phyloP scores from a whole-genome alignment of 208 protist genomes.

The Balamuthia mandrillaris region DNA sequence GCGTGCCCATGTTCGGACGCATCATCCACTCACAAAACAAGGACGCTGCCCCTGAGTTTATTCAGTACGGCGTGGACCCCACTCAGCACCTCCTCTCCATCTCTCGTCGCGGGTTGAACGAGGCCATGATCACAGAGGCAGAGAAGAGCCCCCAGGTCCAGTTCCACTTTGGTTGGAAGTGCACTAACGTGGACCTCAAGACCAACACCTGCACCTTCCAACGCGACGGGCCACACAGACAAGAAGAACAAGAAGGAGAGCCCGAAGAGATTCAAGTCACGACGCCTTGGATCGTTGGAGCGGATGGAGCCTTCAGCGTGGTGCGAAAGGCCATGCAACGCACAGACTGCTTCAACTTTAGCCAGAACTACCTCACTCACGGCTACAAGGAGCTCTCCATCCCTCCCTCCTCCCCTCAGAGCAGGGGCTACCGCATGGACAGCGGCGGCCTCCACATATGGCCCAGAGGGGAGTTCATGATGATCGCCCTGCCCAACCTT shows the following conservation, averaged over 20 bases:
- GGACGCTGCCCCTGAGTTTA: not conserved
- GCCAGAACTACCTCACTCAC: constrained; percentile 34
- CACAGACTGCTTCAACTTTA: constrained; percentile 20
- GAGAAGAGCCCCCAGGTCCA: not conserved
- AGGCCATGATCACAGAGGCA: not conserved
- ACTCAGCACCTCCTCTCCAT: constrained; percentile 22
- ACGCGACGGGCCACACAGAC: not conserved
- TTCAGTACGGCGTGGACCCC: constrained; percentile 25
- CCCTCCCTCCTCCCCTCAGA: not conserved
- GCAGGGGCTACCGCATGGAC: not conserved
- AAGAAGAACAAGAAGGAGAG: not conserved
- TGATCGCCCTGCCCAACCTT: constrained; percentile 61
- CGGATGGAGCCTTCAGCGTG: constrained; percentile 25
- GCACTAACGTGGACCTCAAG: not conserved
- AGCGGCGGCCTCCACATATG: constrained; percentile 56
- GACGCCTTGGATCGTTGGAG: constrained; percentile 1
- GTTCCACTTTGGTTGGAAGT: constrained; percentile 2
- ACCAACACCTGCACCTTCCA: not conserved
- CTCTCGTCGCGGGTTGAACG: constrained; percentile 26
- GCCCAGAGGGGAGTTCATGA: constrained; percentile 56
- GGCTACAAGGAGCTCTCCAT: constrained; percentile 41
- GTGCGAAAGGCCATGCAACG: not conserved
- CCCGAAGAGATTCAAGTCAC: not conserved
- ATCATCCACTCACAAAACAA: constrained; percentile 20
- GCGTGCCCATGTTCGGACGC: constrained; percentile 35